Evolutionary conservation across 2,329 filamentous ascomycete species (phyloP), one percentile per base, ranked within the genome.

Genomic region (Stemphylium lycopersici): DNA sequence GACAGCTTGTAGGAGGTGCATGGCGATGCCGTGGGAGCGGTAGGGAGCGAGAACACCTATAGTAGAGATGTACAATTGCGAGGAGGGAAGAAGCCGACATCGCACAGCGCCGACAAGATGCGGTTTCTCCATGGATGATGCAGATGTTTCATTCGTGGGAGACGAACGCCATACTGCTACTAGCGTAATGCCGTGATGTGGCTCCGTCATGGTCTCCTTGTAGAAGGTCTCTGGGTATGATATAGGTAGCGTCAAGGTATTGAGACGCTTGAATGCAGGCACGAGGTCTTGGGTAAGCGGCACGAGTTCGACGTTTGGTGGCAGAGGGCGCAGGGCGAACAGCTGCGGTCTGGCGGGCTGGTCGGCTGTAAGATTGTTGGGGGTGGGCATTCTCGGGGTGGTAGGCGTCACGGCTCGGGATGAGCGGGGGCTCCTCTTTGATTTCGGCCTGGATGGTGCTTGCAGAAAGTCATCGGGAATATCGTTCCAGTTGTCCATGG

Each of bases 221-320:
- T 85, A 88, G 77, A 87, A 88, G 15, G 77, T 79, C 41, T 82
- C 79, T 3, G 83, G 81, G 66, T 88, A 88, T 48, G 83, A 79
- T 52, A 88, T 83, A 6, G 85, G 86, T 1, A 88, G 78, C 2
- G 86, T 79, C 4, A 86, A 74, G 48, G 79, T 76, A 45, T 83
- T 86, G 26, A 88, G 80, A 15, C 82, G 81, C 63, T 81, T 83
- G 68, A 87, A 79, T 6, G 80, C 79, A 16, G 80, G 78, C 33
- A 88, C 76, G 64, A 85, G 80, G 20, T 77, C 77, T 32, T 78
- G 77, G n/a, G 78, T 80, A 45, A 86, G 77, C 3, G 80, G 74
- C 3, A 80, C 77, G 41, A 88, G 73, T 20, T 81, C 78, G 55
- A 86, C 79, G 59, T 84, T 81, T 8, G 80, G 74, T 5, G 77